Base-by-base conservation (phyloP, 1,284 basidiomycete species). In the Thecaphora frezii region DNA sequence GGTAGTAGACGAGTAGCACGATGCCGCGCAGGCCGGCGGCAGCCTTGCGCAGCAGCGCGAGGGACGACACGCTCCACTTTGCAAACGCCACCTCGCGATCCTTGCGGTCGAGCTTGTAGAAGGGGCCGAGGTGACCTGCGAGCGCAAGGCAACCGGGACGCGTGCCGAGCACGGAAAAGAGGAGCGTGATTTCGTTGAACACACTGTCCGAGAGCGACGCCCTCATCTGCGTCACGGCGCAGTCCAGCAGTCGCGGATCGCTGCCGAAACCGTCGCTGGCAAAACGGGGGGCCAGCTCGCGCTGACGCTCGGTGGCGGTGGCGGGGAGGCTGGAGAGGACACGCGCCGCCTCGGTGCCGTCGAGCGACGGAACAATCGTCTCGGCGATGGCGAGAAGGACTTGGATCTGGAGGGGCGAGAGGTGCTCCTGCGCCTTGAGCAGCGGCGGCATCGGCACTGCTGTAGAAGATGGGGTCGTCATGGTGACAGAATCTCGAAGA, bases 321-420 rank as follows among this genome's bases (percentile, higher is more conserved):
- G 52, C 39, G 14, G 76, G 76, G 3, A 76, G 63, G n/a, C 57
- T 36, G 22, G 64, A 61, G 28, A 72, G 52, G 21, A 75, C 57
- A n/a, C 59, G 37, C 14, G 70, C 72, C 13, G 64, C 64, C 24
- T 76, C 74, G 4, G 49, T 52, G 23, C 59, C 69, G 12, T 69
- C 57, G 26, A 77, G 65, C 25, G 66, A 46, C 1, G 73, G 74
- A 1, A 78, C 58, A 38, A 75, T 56, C 37, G 69, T 63, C 42
- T 77, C 69, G n/a, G 65, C 73, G n/a, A 78, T 52, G 40, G 76
- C 74, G 13, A 57, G 51, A 47, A 77, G 53, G 2, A 66, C 72
- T 38, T 70, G 50, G 24, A 56, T 39, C 50, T 73, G 71, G 21
- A 44, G 52, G 0, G 52, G 39, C 13, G 39, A 58, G 69, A 69